A percentile compares a stretch with the other conserved stretches of the same genome.
These are phyloP conservation scores for Thelephora terrestris DNA, from an alignment of 1,284 basidiomycete genomes.

Conservation along the genomic window DNA sequence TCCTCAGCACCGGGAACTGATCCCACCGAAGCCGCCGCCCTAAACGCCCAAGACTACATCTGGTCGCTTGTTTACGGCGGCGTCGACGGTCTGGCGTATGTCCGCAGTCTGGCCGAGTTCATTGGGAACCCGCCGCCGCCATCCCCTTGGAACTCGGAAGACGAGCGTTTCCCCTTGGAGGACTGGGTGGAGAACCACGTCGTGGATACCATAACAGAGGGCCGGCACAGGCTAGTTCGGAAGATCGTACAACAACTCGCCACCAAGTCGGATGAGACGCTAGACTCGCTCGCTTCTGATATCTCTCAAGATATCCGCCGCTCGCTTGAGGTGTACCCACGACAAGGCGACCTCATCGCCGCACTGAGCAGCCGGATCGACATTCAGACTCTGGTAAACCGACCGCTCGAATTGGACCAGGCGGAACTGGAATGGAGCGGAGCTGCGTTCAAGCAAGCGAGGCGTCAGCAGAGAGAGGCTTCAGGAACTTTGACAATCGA, in stretches of 20 bases:
- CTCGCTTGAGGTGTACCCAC: conserved; percentile 35
- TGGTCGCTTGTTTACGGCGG: conserved; percentile 68
- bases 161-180: conserved; percentile 35
- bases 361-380: conserved; percentile 46
- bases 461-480: conserved; percentile 17
- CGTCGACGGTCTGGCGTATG: conserved; percentile 60
- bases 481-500: conserved; percentile 13
- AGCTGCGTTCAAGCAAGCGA: conserved; percentile 25
- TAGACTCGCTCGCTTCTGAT: neutral
- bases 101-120: conserved; percentile 65
- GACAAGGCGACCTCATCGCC: conserved; percentile 29
- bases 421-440: conserved; percentile 54
- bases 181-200: conserved; percentile 48
- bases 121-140: conserved; percentile 5
- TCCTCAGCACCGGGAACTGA: neutral
- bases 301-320: conserved; percentile 21
- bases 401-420: conserved; percentile 51
- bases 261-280: neutral
- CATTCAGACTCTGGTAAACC: conserved; percentile 51
- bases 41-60: conserved; percentile 45
- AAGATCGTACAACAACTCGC: conserved; percentile 18
- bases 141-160: conserved; percentile 14
- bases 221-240: conserved; percentile 32
- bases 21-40: neutral
- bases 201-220: conserved; percentile 53